Base-by-base conservation (phyloP, 2,329 filamentous ascomycete species). In the Botrytis sinoallii region DNA sequence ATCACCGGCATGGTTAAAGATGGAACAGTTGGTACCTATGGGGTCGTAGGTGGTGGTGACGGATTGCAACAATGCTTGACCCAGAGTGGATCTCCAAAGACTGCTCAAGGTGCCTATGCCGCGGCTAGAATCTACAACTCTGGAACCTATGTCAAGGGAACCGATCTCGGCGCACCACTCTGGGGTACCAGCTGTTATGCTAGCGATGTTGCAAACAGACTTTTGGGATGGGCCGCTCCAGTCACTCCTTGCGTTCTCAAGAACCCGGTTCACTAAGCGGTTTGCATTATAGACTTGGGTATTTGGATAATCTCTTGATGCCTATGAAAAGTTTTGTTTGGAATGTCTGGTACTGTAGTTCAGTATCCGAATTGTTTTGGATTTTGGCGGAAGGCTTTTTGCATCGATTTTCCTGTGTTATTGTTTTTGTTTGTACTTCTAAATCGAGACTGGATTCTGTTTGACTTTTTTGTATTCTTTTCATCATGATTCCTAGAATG, bases 121-220 rank as follows among this genome's bases (percentile, higher is more conserved):
- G 83, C 81, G 25, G 82, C 83, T 16, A 78, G 83, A 46, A 78
- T 81, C 65, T 85, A 85, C 78, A 85, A 84, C 77, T 84, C 83
- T 0, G 83, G 83, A 40, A 79, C 78, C 0, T 77, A 84, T 44
- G 78, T 77, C 42, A 7, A 74, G 0, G 77, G 78, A 5, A 78
- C 78, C 0, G 82, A 84, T 74, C 79, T 84, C n/a, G 80, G 75
- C 14, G 46, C 73, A 1, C 74, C 73, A 2, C 46, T 57, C 9
- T 77, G 57, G 40, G 71, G 77, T 8, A 79, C 76, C 29, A 72
- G 74, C 57, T 79, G 78, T 70, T 79, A 79, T 64, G 64, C 75
- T 10, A 77, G 75, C n/a, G 78, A 79, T 72, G 59, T 79, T 63
- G 78, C 77, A 8, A 79, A 79, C 61, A 74, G 78, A 22, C 71